Base-by-base conservation (phyloP, 2,329 filamentous ascomycete species). In the Arthroderma uncinatum region DNA sequence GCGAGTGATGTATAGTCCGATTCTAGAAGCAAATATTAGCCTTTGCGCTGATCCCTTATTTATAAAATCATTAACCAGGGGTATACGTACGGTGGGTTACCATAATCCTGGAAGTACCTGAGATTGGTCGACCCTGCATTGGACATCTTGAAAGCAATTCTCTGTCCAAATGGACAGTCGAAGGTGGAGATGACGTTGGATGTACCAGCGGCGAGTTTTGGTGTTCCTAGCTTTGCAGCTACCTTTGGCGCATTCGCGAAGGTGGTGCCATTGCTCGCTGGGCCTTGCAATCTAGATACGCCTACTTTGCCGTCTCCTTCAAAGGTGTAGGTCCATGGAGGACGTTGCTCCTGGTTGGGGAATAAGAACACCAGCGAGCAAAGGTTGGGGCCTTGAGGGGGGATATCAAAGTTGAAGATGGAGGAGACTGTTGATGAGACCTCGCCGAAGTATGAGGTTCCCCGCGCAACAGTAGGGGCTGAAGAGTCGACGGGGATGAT, bases 341-440 rank as follows among this genome's bases (percentile, higher is more conserved):
- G 70, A n/a, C 85, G 78, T 34, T 83, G 69, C 14, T 73, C 64
- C 60, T 80, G 69, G 54, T 73, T 62, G 9, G 85, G 84, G 70
- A 86, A 80, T 47, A 85, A 73, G 78, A 87, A 87, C 57, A 83
- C 73, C 7, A 87, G 73, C 57, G 76, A 79, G 73, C 84, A 88
- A 5, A 72, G 80, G 44, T 53, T 40, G 9, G 50, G 55, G 12
- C 50, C 48, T 64, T 79, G 79, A 63, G 81, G 76, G 4, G 71
- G 69, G 44, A 87, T 79, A 65, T 85, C 82, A 70, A 87, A 87
- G 73, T 85, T 85, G 78, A 84, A 87, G 65, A 86, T 78, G 10
- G 79, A 78, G 8, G 79, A 79, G 53, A 79, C 68, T 19, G 69
- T 73, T 16, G 74, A 69, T 10, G 78, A 79, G 37, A 85, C 73